Conservation (phyloP, 345 rosid species). For the Eucalyptus sp. region DNA sequence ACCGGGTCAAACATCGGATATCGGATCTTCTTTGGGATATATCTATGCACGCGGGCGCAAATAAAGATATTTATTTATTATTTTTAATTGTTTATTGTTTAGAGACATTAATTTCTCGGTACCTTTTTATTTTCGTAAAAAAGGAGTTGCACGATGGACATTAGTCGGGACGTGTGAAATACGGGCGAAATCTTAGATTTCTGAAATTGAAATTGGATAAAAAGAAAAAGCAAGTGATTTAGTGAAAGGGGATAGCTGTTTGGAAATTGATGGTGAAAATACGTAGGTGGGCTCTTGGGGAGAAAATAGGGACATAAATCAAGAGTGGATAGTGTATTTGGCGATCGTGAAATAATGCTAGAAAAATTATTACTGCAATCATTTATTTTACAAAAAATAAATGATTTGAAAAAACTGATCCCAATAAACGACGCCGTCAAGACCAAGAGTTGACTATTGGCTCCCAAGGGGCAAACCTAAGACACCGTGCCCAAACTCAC, state of each 20-base stretch:
- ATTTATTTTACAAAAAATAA: too few relatives aligned
- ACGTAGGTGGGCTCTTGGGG: rapidly evolving
- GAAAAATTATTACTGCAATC: too few relatives aligned
- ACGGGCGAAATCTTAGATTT: background rate
- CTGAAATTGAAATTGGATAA: background rate
- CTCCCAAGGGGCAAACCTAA: too few relatives aligned
- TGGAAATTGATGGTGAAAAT: background rate
- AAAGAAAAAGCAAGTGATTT: background rate
- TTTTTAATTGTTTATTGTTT: background rate
- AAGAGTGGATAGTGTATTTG: background rate
- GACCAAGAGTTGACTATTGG: too few relatives aligned
- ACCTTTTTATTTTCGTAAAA: too few relatives aligned
- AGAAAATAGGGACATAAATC: too few relatives aligned
- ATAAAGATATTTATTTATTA: background rate
- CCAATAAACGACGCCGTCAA: rapidly evolving
- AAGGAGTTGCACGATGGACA: background rate
- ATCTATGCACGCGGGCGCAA: background rate
- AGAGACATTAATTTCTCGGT: too few relatives aligned
- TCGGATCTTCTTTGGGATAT: background rate
- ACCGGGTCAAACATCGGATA: background rate
- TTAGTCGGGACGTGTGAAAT: background rate
- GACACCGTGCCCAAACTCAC: too few relatives aligned
- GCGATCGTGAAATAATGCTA: too few relatives aligned
- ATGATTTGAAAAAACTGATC: too few relatives aligned
- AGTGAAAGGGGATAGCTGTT: background rate